These are phyloP conservation scores for Penicillium sp. DNA, from an alignment of 2,329 filamentous ascomycete species.

Conservation along the genomic window DNA sequence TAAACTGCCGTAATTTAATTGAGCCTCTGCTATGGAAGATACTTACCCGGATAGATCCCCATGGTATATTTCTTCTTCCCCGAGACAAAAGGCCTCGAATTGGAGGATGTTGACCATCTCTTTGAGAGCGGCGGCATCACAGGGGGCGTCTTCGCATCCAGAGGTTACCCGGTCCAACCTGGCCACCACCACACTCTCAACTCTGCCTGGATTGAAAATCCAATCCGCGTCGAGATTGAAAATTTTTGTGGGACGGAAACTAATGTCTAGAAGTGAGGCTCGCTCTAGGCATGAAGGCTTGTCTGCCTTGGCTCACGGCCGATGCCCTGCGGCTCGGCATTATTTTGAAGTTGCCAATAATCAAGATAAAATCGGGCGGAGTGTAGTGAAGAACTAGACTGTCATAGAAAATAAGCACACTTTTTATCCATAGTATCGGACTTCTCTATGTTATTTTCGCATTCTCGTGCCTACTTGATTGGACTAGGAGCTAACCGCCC, in stretches of 20 bases:
- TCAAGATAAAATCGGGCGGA: too few species aligned
- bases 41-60: constrained; percentile 42
- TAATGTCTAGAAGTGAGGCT: background rate
- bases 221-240: background rate
- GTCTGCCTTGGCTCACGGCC: background rate
- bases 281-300: background rate
- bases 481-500: background rate
- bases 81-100: constrained; percentile 67
- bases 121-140: constrained; percentile 48
- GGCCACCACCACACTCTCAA: constrained; percentile 28
- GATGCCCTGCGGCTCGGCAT: background rate
- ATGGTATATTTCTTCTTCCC: constrained; percentile 70
- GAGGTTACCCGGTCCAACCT: constrained; percentile 26
- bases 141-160: constrained; percentile 43
- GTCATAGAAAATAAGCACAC: background rate
- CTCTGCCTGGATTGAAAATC: constrained; percentile 25
- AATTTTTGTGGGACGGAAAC: background rate
- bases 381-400: background rate
- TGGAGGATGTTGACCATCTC: constrained; percentile 67
- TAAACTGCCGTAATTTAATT: constrained; percentile 8
- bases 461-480: background rate
- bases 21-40: background rate
- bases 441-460: background rate
- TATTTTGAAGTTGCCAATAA: too few species aligned
- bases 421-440: background rate